Evolutionary conservation across 495 filamentous ascomycete genomes (phyloP), one percentile per base, ranked within the genome.

Genomic region (Neurospora sp.): DNA sequence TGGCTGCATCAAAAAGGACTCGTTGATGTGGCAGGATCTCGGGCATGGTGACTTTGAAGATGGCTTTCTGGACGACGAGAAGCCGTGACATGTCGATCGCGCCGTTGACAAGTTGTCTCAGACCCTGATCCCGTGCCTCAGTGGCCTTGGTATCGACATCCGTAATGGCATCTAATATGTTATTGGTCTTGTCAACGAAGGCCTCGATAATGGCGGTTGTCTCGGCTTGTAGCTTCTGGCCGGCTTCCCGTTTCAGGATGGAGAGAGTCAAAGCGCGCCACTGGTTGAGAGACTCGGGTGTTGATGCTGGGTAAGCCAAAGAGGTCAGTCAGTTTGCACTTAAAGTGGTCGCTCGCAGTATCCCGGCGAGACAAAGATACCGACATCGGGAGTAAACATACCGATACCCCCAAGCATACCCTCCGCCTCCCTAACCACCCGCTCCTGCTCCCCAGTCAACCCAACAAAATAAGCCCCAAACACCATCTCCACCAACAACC

Each of bases 391-490:
- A 31, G 27, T 31, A 31, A 31, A 72, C 84, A 75, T 79, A 88
- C 86, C 82, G 71, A 84, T 81, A 31, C 75, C 77, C 8, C 75
- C 74, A 53, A 89, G 75, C 65, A 86, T 80, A 2, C 79, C 75
- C 78, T 88, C 86, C 42, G 84, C 74, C 72, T 82, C 78, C 40
- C 76, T 74, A 22, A 88, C 71, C 68, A 84, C 79, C 38, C 73
- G 70, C 9, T 84, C 81, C 69, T 83, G 81, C 44, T 85, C 82
- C 69, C 74, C 75, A 3, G 83, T 76, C 12, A 88, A 77, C 8
- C 87, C 87, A 40, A 87, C 80, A 75, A 87, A 88, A 72, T 87
- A 88, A 68, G 78, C 77, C 42, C 82, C 76, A 76, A 89, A 89
- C 39, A 89, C 79, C 20, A 76, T 76, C 44, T 87, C 84, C 44